A percentile compares a stretch with the other conserved stretches of the same genome.
phyloP scores from a whole-genome alignment of 2,329 filamentous ascomycete species.

The Ambrosiella beaveri region DNA sequence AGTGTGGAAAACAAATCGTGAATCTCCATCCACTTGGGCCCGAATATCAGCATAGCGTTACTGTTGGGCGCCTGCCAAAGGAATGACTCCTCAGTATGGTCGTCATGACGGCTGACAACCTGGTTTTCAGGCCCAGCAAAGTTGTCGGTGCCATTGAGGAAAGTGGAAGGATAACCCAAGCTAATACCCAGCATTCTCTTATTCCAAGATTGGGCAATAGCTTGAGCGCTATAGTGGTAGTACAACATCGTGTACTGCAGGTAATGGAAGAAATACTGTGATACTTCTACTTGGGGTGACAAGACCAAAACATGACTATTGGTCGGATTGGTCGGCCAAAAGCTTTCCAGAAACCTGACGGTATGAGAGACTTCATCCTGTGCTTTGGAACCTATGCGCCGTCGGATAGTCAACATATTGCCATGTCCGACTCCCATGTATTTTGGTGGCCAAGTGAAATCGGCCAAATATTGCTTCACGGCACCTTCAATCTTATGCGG shows the following conservation, averaged over 20 bases:
- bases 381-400: constrained; percentile 46
- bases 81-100: constrained; percentile 33
- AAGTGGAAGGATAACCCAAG: constrained; percentile 51
- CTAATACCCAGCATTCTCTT: constrained; percentile 58
- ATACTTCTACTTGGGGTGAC: constrained; percentile 64
- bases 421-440: not conserved
- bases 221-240: constrained; percentile 50
- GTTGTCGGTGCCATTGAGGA: constrained; percentile 41
- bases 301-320: constrained; percentile 68
- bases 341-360: constrained; percentile 64
- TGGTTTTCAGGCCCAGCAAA: constrained; percentile 29
- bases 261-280: constrained; percentile 71
- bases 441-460: constrained; percentile 49
- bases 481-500: constrained; percentile 51
- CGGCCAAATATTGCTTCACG: constrained; percentile 43
- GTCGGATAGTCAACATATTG: constrained; percentile 48
- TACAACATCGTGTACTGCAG: constrained; percentile 62
- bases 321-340: constrained; percentile 53
- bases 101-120: constrained; percentile 20
- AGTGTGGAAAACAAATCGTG: constrained; percentile 60
- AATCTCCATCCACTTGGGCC: constrained; percentile 72
- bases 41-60: constrained; percentile 67
- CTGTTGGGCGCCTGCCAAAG: constrained; percentile 74
- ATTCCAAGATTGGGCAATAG: constrained; percentile 27
- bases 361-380: constrained; percentile 54